These are phyloP conservation scores for Peronosclerospora sorghi DNA, from an alignment of 352 stramenopile genomes.

Conservation along the genomic window DNA sequence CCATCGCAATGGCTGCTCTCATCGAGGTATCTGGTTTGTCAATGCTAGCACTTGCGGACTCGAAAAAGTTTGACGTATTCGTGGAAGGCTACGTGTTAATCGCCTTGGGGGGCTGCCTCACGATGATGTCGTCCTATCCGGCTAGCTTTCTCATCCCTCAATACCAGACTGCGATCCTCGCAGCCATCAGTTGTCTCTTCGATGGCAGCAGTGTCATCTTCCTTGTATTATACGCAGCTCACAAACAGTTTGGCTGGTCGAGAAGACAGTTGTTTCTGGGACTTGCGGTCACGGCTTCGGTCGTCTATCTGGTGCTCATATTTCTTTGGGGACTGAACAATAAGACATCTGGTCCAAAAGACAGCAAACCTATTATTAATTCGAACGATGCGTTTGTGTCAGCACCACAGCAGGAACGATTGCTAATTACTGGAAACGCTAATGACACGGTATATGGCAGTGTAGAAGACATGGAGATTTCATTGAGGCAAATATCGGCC, in stretches of 20 bases:
- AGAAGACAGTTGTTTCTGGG: conserved; percentile 39
- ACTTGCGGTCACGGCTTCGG: conserved; percentile 28
- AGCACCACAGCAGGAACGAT: conserved; percentile 18
- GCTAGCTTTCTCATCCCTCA: conserved; percentile 62
- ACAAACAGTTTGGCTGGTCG: conserved; percentile 34
- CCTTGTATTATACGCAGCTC: conserved; percentile 47
- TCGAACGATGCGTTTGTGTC: conserved; percentile 3
- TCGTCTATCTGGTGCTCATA: conserved; percentile 52
- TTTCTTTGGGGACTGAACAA: conserved; percentile 75
- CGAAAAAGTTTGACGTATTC: conserved; percentile 64
- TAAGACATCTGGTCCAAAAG: conserved; percentile 23
- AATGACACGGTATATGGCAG: conserved; percentile 19
- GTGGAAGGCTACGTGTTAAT: conserved; percentile 56
- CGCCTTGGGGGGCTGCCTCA: conserved; percentile 61
- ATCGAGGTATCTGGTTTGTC: conserved; percentile 61
- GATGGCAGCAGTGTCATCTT: conserved; percentile 69
- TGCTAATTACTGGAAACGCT: conserved; percentile 14
- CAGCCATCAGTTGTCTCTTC: conserved; percentile 68
- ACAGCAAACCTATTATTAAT: conserved; percentile 7
- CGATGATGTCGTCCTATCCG: conserved; percentile 73
- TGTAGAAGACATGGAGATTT: conserved; percentile 5
- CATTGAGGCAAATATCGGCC: conserved; percentile 1
- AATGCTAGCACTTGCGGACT: conserved; percentile 66
- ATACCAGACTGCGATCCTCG: conserved; percentile 67
- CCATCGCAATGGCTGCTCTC: conserved; percentile 35